Percentiles rank a stretch among this genome's conserved stretches.
These are phyloP conservation scores for Penicillium sp. DNA, from an alignment of 2,329 filamentous ascomycete genomes.

Conservation along the genomic window DNA sequence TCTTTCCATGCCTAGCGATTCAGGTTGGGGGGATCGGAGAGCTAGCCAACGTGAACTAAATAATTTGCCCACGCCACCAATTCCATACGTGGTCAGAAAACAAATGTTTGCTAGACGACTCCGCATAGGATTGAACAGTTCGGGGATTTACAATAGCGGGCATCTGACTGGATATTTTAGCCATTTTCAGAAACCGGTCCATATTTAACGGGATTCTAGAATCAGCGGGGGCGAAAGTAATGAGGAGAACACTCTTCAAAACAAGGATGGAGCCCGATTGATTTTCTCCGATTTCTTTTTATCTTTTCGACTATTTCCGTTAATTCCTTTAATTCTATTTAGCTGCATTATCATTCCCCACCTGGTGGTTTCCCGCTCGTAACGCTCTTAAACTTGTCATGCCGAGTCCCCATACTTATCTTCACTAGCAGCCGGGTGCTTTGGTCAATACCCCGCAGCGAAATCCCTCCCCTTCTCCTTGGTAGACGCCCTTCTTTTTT, in stretches of 20 bases:
- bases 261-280: background rate
- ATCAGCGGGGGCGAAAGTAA: background rate
- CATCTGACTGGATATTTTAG: constrained; percentile 13
- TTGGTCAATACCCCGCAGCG: constrained; percentile 6
- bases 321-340: background rate
- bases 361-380: background rate
- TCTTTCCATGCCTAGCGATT: background rate
- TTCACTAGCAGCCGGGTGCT: background rate
- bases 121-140: background rate
- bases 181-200: constrained; percentile 10
- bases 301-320: too few relatives aligned
- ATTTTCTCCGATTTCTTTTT: background rate
- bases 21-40: background rate
- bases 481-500: background rate
- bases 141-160: background rate
- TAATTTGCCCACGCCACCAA: background rate
- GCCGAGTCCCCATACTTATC: background rate
- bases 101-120: background rate
- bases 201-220: background rate
- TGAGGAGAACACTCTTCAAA: background rate
- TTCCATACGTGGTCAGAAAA: background rate
- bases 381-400: background rate
- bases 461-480: background rate
- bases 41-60: background rate
- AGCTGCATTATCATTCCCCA: background rate